Evolutionary conservation across 176 grass and related monocot species (phyloP), one percentile per base, ranked within the genome.

Genomic region (Metroxylon sagu): DNA sequence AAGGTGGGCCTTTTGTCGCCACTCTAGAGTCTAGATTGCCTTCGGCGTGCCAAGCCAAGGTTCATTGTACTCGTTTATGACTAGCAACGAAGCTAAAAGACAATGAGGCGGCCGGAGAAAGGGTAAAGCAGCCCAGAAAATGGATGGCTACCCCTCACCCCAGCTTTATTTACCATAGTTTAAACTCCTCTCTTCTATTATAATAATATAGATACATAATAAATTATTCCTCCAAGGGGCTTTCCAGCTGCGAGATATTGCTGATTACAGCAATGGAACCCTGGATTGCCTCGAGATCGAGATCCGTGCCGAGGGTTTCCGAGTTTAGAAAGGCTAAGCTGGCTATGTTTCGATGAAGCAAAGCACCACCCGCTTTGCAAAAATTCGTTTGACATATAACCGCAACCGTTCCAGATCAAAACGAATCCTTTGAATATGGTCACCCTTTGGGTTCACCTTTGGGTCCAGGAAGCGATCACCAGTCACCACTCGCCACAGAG

Each of bases 311-410:
- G 58, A 43, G 29, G 58, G 28, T 53, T 60, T 23, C 2, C 26
- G 31, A 76, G 53, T 76, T 69, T 69, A 76, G 62, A 60, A 68
- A 31, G 52, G 19, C 56, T 48, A 67, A 77, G 29, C 62, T 70
- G 74, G 57, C 26, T 48, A 21, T 43, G 35, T 14, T 12, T 43
- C 35, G 35, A 43, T 14, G 35, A 43, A 43, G 35, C 2, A 10
- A 43, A 43, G 35, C 10, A 43, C 8, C 21, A 23, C 21, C 21
- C 21, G 21, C 21, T 23, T 23, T 23, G 21, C 1, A 23, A 23
- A 23, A 23, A 23, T 23, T 23, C 21, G 21, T 23, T 23, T 23
- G 21, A 43, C 8, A 43, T 12, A 12, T 43, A 43, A 43, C 10
- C 8, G 8, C 8, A 1, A 10, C 8, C 8, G 7, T 39, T 39